Evolutionary conservation across 192 early-diverging fungal species (phyloP), one percentile per base, ranked within the genome.

Genomic region (Coemansia sp.): DNA sequence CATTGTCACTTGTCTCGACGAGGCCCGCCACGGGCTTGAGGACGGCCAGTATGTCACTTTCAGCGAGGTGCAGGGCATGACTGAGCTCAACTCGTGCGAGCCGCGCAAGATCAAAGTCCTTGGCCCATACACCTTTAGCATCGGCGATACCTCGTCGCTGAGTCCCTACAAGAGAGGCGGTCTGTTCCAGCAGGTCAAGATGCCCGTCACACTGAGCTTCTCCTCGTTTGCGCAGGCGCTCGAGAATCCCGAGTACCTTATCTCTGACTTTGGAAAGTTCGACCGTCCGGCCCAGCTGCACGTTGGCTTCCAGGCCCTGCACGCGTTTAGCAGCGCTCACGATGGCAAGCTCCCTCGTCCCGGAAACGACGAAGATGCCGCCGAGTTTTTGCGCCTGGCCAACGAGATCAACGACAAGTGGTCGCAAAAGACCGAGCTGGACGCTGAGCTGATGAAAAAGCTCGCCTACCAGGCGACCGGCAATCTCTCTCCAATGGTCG

Each of bases 41-140:
- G 95, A 98, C 75, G 97, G 97, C 7, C 93, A 97, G 68, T 87
- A 83, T 72, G 95, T 99, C 28, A 93, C 91, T 6, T 99, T 99
- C 69, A 84, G 81, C 28, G 95, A 99, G 69, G 74, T 99, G 14
- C 75, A 93, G 65, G 97, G 97, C 25, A 96, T 99, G 94, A 83
- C 83, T 24, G 85, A 89, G 72, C 82, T 98, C 35, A 98, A 98
- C 66, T 88, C 82, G 34, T 81, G 84, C 61, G 82, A 83, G 52
- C 91, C 95, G 23, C 84, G 87, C 54, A 86, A 88, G 62, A 71
- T 99, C 71, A 93, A 89, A 62, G 90, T 95, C 1, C 70, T 91
- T n/a, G 89, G 85, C 60, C 97, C 97, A 28, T 98, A 97, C 72
- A 95, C 95, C 10, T 99, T 97, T 77, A 91, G 86, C 57, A 98